A percentile compares a stretch with the other conserved stretches of the same genome.
These are phyloP conservation scores for Oleoguttula mirabilis DNA, from an alignment of 495 filamentous ascomycete species.

Conservation along the genomic window DNA sequence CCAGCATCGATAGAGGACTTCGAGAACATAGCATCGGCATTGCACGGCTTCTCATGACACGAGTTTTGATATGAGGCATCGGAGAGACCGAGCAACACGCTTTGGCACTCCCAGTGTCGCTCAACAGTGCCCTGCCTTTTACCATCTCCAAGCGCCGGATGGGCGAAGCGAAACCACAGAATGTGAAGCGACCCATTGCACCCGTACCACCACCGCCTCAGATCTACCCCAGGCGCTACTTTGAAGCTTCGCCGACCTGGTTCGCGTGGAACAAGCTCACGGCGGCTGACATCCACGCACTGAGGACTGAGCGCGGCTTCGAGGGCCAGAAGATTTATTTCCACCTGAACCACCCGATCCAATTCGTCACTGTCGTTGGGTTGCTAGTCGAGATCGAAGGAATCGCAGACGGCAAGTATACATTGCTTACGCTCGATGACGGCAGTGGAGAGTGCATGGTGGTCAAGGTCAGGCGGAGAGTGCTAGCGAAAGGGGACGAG, in stretches of 20 bases:
- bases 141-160: neutral
- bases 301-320: conserved; percentile 49
- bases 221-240: conserved; percentile 77
- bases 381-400: conserved; percentile 64
- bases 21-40: too few species aligned
- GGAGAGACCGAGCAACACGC: too few species aligned
- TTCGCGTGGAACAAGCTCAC: conserved; percentile 72
- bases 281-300: conserved; percentile 50
- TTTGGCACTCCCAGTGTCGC: neutral
- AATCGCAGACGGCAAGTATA: conserved; percentile 36
- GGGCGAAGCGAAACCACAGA: conserved; percentile 7
- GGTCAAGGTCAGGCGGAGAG: conserved; percentile 29
- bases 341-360: conserved; percentile 77
- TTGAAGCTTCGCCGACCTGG: conserved; percentile 69
- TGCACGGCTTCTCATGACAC: too few species aligned
- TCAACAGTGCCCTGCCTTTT: neutral
- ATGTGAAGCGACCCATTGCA: neutral
- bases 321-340: conserved; percentile 67
- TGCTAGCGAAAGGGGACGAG: conserved; percentile 1
- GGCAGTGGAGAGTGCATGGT: conserved; percentile 71
- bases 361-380: conserved; percentile 69
- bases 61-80: neutral
- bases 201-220: conserved; percentile 24
- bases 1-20: too few species aligned
- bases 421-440: conserved; percentile 68